Evolutionary conservation across 148 eudicot genomes (phyloP).

Genomic region (Amaranthus cruentus): DNA sequence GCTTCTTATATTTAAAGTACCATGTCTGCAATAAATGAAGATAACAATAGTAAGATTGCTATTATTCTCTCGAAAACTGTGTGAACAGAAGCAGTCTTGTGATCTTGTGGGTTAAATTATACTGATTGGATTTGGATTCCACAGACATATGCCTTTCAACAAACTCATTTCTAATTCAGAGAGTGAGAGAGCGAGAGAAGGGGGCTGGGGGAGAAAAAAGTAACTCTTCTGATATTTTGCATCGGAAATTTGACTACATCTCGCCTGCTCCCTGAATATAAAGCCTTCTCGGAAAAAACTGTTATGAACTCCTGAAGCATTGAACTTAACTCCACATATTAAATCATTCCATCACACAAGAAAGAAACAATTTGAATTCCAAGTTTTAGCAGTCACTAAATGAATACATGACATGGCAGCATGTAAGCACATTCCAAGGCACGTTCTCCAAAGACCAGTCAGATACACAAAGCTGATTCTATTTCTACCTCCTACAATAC

Average conservation of each 20-base stretch:
- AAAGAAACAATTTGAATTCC: not conserved
- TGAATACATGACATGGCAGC: not conserved
- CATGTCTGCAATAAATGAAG: slow-evolving; percentile 45
- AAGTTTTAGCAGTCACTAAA: not conserved
- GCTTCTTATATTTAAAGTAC: slow-evolving; percentile 38
- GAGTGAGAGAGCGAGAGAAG: not conserved
- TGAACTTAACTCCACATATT: not conserved
- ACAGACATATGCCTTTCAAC: not conserved
- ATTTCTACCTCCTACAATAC: not conserved
- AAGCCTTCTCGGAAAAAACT: not conserved
- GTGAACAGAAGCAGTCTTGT: not conserved
- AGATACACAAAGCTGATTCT: not conserved
- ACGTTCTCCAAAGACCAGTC: not conserved
- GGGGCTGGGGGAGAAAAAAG: not conserved
- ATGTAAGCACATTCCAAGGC: slow-evolving; percentile 1
- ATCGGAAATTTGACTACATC: not conserved
- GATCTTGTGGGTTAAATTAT: not conserved
- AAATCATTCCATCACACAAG: not conserved
- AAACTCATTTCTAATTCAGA: not conserved
- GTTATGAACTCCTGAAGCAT: not conserved
- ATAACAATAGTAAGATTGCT: not conserved
- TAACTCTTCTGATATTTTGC: slow-evolving; percentile 6
- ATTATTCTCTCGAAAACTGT: not conserved
- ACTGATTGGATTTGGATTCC: not conserved
- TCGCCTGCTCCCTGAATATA: not conserved